Conservation (phyloP, 805 yeast species). For the Wickerhamiella musiphila region DNA sequence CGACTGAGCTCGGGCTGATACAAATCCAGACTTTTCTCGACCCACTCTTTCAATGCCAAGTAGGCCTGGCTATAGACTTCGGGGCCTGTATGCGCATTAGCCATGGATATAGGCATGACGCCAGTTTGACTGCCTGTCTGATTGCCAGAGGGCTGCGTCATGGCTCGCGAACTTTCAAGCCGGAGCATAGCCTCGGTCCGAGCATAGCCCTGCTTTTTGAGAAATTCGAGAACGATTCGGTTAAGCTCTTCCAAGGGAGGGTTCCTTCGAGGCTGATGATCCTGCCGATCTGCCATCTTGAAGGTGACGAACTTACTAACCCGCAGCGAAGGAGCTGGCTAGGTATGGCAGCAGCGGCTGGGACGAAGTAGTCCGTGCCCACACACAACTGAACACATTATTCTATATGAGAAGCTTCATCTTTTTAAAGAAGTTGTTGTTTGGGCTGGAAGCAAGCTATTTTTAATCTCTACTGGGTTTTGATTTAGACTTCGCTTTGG, state of each 20-base stretch:
- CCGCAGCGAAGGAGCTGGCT: too few species aligned
- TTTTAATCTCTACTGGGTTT: too few species aligned
- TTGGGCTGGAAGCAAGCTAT: too few species aligned
- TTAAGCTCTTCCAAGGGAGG: constrained; percentile 69
- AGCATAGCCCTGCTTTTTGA: constrained; percentile 85
- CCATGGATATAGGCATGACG: constrained; percentile 7
- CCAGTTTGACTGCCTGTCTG: constrained; percentile 21
- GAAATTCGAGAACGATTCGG: constrained; percentile 78
- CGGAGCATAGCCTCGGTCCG: constrained; percentile 88
- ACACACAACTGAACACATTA: too few species aligned
- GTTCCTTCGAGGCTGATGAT: constrained; percentile 1
- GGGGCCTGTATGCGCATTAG: constrained; percentile 29
- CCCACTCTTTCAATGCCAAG: constrained; percentile 68
- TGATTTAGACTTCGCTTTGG: constrained; percentile 33
- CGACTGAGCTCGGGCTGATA: constrained; percentile 75
- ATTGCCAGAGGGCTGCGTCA: constrained; percentile 16
- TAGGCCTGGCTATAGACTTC: constrained; percentile 67
- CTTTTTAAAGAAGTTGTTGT: too few species aligned
- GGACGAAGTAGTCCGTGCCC: too few species aligned
- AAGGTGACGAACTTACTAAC: not conserved
- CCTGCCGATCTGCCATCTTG: constrained; percentile 1
- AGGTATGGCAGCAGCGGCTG: too few species aligned
- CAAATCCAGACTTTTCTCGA: constrained; percentile 75
- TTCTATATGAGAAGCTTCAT: too few species aligned
- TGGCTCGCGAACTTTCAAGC: constrained; percentile 36